Percentiles rank a stretch among this genome's conserved stretches.
Evolutionary conservation across 305 asterid genomes (phyloP).

Genomic region (Ajuga reptans): DNA sequence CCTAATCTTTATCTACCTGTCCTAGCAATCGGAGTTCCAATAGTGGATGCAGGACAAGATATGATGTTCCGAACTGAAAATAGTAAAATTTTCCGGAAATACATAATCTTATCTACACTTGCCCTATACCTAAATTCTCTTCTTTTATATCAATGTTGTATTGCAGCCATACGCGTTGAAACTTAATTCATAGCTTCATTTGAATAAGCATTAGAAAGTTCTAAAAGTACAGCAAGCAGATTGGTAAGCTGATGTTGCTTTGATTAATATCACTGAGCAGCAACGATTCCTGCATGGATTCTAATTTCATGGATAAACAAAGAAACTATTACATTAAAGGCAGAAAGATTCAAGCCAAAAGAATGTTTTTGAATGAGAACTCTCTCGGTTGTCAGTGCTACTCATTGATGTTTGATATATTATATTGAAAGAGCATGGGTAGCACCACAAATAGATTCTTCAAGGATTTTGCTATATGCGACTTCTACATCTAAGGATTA

Average conservation of each 20-base stretch:
- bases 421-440: not conserved
- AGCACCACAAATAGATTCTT: not conserved
- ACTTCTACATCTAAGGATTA: not conserved
- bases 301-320: not conserved
- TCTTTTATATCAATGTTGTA: not conserved
- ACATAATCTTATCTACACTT: not conserved
- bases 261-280: too few species aligned
- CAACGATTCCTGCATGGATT: not conserved
- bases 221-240: not conserved
- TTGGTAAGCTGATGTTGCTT: not conserved
- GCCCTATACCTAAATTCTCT: not conserved
- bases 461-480: not conserved
- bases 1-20: not conserved
- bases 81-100: not conserved
- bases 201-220: too few species aligned
- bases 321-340: not conserved
- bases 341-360: not conserved
- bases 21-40: not conserved
- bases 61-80: not conserved
- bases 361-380: not conserved
- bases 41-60: not conserved
- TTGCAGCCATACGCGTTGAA: not conserved
- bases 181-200: not conserved
- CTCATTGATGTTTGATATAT: not conserved
- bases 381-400: not conserved